Evolutionary conservation across 148 eudicot species (phyloP), one percentile per base, ranked within the genome.

Genomic region (Rhododendron simsii): DNA sequence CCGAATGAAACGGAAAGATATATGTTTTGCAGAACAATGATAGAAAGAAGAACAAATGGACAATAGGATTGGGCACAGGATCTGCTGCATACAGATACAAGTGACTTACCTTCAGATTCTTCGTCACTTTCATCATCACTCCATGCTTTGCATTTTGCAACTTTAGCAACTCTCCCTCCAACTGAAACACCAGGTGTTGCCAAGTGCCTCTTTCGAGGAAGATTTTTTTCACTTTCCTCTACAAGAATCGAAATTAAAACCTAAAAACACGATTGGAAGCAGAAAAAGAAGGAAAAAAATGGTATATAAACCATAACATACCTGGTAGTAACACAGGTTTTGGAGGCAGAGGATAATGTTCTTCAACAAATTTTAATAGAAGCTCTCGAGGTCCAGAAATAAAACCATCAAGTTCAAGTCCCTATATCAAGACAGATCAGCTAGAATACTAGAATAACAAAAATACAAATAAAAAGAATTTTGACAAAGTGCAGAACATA

Each of bases 351-450:
- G 98, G 98, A 90, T 94, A 97, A 84, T 97, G 91, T 86, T 95
- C 98, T 87, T 97, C 98, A 87, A 95, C 99, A 91, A 97, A 94
- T 90, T 97, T 97, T 47, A 95, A 94, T 86, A 97, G 90, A 81
- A 97, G 93, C 86, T 97, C 99, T 69, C 99, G 98, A 88, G 99
- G 98, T 79, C 98, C 99, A 82, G 99, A 97, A 87, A 97, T 87
- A 86, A 97, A 97, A 88, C 95, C 99, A 91, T 93, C 99, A 55
- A 97, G 98, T 87, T 97, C 98, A 87, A 90, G 85, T 87, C 98
- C 99, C 99, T 97, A 87, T 61, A 8, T 41, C 4, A 84, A 53
- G 86, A 47, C 33, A 39, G 2, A 88, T 82, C 85, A 89, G 35
- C 28, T 33, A 45, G 71, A 78, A 79, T 37, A 39, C 26, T 41